Evolutionary conservation across 345 rosid genomes (phyloP).

Genomic region (Aegle marmelos): DNA sequence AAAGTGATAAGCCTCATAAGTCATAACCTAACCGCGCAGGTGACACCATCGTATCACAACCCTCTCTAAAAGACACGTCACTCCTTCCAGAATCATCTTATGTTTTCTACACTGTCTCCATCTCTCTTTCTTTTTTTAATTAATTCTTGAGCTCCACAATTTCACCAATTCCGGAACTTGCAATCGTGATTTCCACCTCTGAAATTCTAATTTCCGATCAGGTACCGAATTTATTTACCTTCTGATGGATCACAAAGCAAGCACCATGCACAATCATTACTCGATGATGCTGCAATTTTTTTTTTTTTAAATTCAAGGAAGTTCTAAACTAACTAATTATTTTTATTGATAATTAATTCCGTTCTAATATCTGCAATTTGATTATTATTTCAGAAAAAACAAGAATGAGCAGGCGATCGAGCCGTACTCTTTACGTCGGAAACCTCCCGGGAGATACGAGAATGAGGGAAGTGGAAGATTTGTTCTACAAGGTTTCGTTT

Average conservation of each 20-base stretch:
- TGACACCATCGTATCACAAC: not conserved
- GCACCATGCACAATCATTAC: not conserved
- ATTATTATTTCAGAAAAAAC: constrained; percentile 13
- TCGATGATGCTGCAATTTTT: not conserved
- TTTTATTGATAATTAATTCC: not conserved
- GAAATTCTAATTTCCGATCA: not conserved
- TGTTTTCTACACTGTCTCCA: not conserved
- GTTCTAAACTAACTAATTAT: not conserved
- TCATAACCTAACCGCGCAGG: not conserved
- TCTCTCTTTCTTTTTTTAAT: too few relatives aligned
- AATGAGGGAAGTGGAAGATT: constrained; percentile 83
- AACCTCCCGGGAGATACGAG: constrained; percentile 93
- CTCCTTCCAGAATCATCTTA: not conserved
- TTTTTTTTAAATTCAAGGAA: not conserved
- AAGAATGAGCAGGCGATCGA: constrained; percentile 78
- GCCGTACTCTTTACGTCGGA: constrained; percentile 89
- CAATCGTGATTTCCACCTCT: not conserved
- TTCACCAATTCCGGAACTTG: too few relatives aligned
- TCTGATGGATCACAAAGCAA: not conserved
- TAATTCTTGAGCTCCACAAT: too few relatives aligned
- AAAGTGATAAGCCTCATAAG: not conserved
- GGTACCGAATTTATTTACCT: not conserved
- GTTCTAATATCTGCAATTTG: not conserved
- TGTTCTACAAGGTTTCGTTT: constrained; percentile 70
- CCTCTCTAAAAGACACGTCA: not conserved